Base-by-base conservation (phyloP, 108 stramenopile genomes). In the Discostella stelligeroides region DNA sequence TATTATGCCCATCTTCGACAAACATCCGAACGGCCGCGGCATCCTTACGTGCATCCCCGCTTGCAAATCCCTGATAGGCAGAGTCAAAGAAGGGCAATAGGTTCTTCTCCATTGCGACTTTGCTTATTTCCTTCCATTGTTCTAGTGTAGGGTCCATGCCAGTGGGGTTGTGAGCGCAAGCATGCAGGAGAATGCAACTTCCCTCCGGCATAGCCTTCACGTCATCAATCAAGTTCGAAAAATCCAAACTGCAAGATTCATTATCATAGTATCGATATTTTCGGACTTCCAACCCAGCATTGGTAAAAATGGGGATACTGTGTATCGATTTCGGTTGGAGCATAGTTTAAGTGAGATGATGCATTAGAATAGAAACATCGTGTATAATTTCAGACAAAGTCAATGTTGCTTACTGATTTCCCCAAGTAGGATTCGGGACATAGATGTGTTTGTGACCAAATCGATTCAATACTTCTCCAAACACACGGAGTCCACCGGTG, bases 141-240 rank as follows among this genome's bases (percentile, higher is more conserved):
- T 98, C 96, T 60, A 82, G 55, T 13, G 95, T 91, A 7, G 98
- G 99, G 76, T 99, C 99, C 85, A 95, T 93, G 34, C 89, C 89
- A 21, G 98, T 99, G 20, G 98, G 98, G 82, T 99, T 99, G 84
- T 99, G 98, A 23, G 98, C 98, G 78, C 98, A 98, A n/a, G 98
- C 98, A 83, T 99, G 99, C 29, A 99, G 72, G 30, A 99, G 85
- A 64, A 99, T 82, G 54, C 91, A 76, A 51, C 85, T 88, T 30
- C 91, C 92, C 50, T 88, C 86, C 0, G 96, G 93, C 64, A 98
- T 96, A 34, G 65, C 69, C 41, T 80, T 68, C 42, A 99, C 82
- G 73, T 98, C 98, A 27, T 91, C 63, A 25, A 97, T 64, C 83
- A 99, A 68, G 59, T 88, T 87, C 24, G 83, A 91, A 66, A 95